phyloP scores from a whole-genome alignment of 768 basidiomycete genomes.

The Chalciporus piperatus region DNA sequence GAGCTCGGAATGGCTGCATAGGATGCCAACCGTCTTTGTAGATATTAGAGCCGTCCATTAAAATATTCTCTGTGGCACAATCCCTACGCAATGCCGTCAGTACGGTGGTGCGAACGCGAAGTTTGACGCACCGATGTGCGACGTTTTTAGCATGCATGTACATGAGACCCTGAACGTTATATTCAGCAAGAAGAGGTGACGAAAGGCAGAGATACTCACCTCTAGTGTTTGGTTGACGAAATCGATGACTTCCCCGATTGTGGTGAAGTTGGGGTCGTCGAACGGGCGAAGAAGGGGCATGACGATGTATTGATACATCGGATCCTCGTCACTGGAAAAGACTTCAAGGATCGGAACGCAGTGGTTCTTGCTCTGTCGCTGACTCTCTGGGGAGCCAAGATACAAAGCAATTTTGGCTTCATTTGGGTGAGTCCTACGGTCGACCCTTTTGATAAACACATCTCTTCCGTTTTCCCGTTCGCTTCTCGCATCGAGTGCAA shows the following conservation, averaged over 20 bases:
- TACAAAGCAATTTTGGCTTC: neutral
- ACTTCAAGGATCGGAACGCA: constrained; percentile 20
- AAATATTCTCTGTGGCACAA: constrained; percentile 27
- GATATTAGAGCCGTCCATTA: constrained; percentile 22
- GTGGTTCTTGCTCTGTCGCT: constrained; percentile 15
- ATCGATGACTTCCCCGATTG: constrained; percentile 23
- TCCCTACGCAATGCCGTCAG: constrained; percentile 13
- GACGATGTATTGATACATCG: constrained; percentile 16
- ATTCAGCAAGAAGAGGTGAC: neutral
- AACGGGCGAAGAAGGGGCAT: constrained; percentile 22
- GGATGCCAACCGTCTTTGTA: constrained; percentile 26
- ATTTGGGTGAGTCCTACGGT: neutral
- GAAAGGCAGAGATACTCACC: constrained; percentile 1
- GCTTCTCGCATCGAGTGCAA: neutral
- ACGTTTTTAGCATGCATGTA: constrained; percentile 34
- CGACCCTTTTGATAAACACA: constrained; percentile 4
- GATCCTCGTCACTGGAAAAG: constrained; percentile 8
- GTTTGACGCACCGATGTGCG: constrained; percentile 29
- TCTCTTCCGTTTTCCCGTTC: neutral
- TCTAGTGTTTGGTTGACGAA: constrained; percentile 25
- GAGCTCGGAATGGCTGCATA: neutral
- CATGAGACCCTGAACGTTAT: constrained; percentile 25
- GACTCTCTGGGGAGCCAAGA: neutral
- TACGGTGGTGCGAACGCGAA: neutral
- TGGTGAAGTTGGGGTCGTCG: constrained; percentile 17